Evolutionary conservation across 345 rosid species (phyloP), one percentile per base, ranked within the genome.

Genomic region (Cochlearia excelsa): DNA sequence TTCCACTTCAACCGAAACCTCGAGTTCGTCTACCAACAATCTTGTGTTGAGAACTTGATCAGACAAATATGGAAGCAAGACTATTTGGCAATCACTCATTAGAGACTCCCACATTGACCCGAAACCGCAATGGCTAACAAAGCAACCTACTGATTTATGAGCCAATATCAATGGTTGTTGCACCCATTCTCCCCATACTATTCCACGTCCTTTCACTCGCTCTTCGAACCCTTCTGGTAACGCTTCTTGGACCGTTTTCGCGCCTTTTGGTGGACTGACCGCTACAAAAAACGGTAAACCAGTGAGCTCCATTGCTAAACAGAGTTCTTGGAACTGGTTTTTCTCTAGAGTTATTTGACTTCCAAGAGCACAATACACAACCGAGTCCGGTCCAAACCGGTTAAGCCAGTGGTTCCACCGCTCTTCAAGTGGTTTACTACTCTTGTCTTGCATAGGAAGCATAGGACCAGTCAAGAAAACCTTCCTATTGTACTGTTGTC

Each of bases 81-180:
- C 77, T 55, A 77, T 58, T 40, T 63, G 78, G 9, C 78, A 70
- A 33, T 70, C 68, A 43, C 72, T 68, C 54, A 68, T n/a, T 37
- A 79, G 61, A 54, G 77, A 62, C 44, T 77, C 83, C 86, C 77
- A 79, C 77, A 75, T 70, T 2, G 84, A 63, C 7, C 77, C 79
- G 31, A 64, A 70, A 4, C 84, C 82, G 7, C 75, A 64, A 10
- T 78, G 84, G 44, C 23, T 71, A 43, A 77, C 80, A 31, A 76
- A 71, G 42, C 83, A 71, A 6, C 79, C 81, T 0, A 74, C 65
- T 9, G 78, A 65, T n/a, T 59, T 68, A 30, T 76, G 81, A 29
- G 52, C 27, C 56, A 79, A 44, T 38, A 79, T 58, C 46, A 39
- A 16, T 8, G 46, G 49, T 46, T 70, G 82, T 3, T 75, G 77